Evolutionary conservation across 805 yeast genomes (phyloP).

Genomic region (Grigorovia transvaalensis): DNA sequence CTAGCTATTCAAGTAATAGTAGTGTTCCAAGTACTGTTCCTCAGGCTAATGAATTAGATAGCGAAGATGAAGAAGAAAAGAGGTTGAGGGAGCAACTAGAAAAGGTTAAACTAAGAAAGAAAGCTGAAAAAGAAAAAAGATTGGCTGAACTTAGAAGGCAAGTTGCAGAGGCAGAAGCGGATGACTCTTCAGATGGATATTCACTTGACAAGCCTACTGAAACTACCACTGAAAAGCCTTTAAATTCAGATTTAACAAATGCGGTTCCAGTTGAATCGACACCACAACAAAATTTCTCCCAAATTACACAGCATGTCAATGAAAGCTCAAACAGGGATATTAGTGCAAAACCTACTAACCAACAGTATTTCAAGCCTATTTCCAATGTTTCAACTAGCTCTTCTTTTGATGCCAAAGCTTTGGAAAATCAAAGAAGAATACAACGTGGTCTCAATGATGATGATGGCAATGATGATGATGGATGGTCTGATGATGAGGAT

Average conservation of each 20-base stretch:
- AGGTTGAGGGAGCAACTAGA: constrained; percentile 31
- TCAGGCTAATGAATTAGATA: constrained; percentile 19
- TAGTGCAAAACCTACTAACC: constrained; percentile 20
- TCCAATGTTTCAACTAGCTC: constrained; percentile 18
- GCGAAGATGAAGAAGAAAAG: constrained; percentile 39
- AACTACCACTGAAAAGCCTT: too few species aligned
- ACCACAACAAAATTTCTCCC: not conserved
- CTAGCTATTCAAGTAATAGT: not conserved
- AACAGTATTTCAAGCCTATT: constrained; percentile 45
- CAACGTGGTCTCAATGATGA: constrained; percentile 42
- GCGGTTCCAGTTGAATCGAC: not conserved
- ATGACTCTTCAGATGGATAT: constrained; percentile 28
- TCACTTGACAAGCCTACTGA: not conserved
- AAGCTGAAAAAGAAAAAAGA: constrained; percentile 49
- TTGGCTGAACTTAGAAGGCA: constrained; percentile 48
- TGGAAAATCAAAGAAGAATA: constrained; percentile 58
- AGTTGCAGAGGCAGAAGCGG: constrained; percentile 42
- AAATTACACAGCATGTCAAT: not conserved
- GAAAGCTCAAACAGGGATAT: too few species aligned
- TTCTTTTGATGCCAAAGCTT: constrained; percentile 41
- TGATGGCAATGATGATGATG: constrained; percentile 26
- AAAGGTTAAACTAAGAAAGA: constrained; percentile 39
- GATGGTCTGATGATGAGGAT: constrained; percentile 31
- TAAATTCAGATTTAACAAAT: too few species aligned
- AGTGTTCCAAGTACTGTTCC: not conserved